Evolutionary conservation across 2,329 filamentous ascomycete species (phyloP), one percentile per base, ranked within the genome.

Genomic region (Alternaria triticimaculans): DNA sequence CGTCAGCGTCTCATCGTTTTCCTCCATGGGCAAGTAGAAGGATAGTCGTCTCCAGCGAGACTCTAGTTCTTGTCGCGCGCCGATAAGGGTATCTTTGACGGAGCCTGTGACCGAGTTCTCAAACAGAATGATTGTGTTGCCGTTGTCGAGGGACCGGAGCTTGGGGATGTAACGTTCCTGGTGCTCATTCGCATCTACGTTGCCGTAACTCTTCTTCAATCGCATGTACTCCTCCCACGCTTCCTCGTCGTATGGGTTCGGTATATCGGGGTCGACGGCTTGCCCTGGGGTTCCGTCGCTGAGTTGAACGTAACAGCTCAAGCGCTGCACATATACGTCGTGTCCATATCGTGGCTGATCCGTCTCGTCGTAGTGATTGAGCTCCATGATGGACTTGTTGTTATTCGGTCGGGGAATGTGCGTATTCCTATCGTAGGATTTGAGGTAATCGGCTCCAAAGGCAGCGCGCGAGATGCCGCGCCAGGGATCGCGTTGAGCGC

Each of bases 391-490:
- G 6, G 68, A 65, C 70, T 83, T 82, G 43, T 80, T 79, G 37
- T 74, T 74, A 1, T 58, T 64, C n/a, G 61, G 59, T 12, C 66
- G 60, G 12, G 63, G 45, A 21, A 76, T 67, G n/a, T 26, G 43
- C n/a, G 67, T 72, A 9, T 72, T 54, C 33, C 73, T 76, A 8
- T 70, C 66, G 58, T 84, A 86, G 15, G 81, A 74, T 70, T 84
- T 84, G 64, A 87, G 73, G 71, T 86, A 87, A 70, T 87, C 85
- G 64, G 84, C 68, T 3, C 84, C 84, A 70, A 86, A 87, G 2
- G 83, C 82, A 10, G 83, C 82, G 49, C 84, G 80, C 43, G 79
- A 82, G 21, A 86, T 80, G 37, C 82, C 83, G 54, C 84, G 76
- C 84, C 84, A 84, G 49, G 84, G 84, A 75, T 86, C 84, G 62